Percentiles rank a stretch among this genome's conserved stretches.
Conservation (phyloP, 1,284 basidiomycete genomes). For the Ganoderma resinaceum region DNA sequence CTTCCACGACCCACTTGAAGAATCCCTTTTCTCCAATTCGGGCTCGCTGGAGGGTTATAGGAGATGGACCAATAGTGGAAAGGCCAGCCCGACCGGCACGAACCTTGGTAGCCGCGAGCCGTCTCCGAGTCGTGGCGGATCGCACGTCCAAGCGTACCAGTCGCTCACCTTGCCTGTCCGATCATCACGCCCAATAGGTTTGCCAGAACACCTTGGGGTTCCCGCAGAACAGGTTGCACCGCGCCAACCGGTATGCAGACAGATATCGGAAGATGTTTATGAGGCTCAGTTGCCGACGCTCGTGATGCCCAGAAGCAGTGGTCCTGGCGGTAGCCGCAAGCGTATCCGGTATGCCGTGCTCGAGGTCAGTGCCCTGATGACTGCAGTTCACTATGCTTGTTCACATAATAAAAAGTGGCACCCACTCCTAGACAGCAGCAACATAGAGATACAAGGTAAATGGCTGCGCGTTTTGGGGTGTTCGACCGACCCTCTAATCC, state of each 20-base stretch:
- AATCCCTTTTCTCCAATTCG: constrained; percentile 80
- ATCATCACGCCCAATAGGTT: constrained; percentile 75
- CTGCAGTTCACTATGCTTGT: not conserved
- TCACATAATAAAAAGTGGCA: constrained; percentile 65
- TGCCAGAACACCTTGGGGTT: constrained; percentile 46
- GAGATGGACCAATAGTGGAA: constrained; percentile 59
- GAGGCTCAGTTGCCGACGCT: constrained; percentile 76
- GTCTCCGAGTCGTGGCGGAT: constrained; percentile 32
- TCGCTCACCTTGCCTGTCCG: constrained; percentile 68
- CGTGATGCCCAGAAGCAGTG: constrained; percentile 74
- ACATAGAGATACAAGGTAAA: constrained; percentile 79
- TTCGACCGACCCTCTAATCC: constrained; percentile 15
- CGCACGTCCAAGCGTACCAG: constrained; percentile 35
- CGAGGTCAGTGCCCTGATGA: constrained; percentile 58
- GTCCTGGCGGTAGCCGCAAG: constrained; percentile 68
- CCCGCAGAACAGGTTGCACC: constrained; percentile 32
- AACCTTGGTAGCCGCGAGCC: constrained; percentile 37
- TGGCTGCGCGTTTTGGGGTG: not conserved
- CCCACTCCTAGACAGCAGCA: constrained; percentile 88
- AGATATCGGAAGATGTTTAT: constrained; percentile 65
- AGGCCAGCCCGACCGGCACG: constrained; percentile 24
- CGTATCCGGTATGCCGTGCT: constrained; percentile 83
- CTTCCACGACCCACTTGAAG: constrained; percentile 86
- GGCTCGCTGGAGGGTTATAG: constrained; percentile 76
- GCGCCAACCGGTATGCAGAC: constrained; percentile 53